Evolutionary conservation across 2,329 filamentous ascomycete genomes (phyloP), one percentile per base, ranked within the genome.

Genomic region (Apiospora marii): DNA sequence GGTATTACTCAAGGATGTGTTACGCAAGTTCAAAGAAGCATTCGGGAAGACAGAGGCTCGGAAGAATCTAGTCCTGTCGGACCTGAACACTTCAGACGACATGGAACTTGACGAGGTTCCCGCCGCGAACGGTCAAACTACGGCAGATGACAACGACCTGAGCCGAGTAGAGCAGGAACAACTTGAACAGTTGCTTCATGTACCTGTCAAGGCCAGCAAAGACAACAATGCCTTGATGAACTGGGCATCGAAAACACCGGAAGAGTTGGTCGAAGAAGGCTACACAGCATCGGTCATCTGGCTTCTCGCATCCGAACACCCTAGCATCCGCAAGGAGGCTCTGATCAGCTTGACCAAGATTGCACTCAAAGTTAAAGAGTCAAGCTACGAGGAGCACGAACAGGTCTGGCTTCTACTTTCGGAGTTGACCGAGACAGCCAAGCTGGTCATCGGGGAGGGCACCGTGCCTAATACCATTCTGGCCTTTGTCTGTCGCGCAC

Each of bases 381-480:
- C 93, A 0, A 87, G 89, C 0, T 92, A 95, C 77, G 88, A 91
- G 67, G 94, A 97, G 78, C 92, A 91, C 78, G 91, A 94, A 49
- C 92, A 95, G 74, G 84, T 95, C 6, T 95, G 93, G 85, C 87
- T 98, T 13, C 87, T 98, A 4, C 86, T 96, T 1, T 93, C 91
- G 72, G 95, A 98, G 81, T 81, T 97, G 8, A 87, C 91, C 19
- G 95, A 98, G 81, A 96, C 95, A 0, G 89, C 90, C 16, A 87
- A 86, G 71, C 80, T 84, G 10, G 80, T 85, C 48, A 87, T 92
- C 67, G 84, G 89, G 61, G 82, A 84, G 10, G 84, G 84, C 3
- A 88, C 92, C 0, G 85, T 97, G 4, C 92, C 95, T 0, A 94
- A 92, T 73, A 87, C 94, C 16, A 90, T 94, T 7, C 89, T 91